Evolutionary conservation across 441 rosid genomes (phyloP).

Genomic region (Daphne laureola): DNA sequence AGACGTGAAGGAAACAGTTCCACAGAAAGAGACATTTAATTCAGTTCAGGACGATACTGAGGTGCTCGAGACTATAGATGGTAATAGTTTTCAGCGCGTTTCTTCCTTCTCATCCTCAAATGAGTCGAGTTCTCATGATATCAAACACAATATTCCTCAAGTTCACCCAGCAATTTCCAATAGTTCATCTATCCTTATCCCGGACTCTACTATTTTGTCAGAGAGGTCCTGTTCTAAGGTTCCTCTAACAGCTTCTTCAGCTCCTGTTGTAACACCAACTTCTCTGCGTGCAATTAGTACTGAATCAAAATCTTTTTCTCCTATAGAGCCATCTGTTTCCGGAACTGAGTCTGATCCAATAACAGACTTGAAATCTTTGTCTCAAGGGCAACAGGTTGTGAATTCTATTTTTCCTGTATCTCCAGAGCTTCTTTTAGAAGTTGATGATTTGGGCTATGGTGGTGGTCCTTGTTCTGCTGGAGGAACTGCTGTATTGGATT

Average conservation of each 20-base stretch:
- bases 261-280: conserved; percentile 70
- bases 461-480: conserved; percentile 99
- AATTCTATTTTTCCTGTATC: conserved; percentile 47
- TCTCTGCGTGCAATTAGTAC: conserved; percentile 53
- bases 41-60: conserved; percentile 32
- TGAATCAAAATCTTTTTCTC: conserved; percentile 56
- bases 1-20: conserved; percentile 28
- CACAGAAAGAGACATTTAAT: conserved; percentile 38
- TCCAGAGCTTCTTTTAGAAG: conserved; percentile 67
- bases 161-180: conserved; percentile 47
- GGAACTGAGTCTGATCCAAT: conserved; percentile 60
- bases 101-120: conserved; percentile 46
- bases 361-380: conserved; percentile 49
- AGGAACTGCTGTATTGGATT: conserved; percentile 89
- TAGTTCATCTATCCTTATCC: conserved; percentile 46
- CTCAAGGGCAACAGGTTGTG: conserved; percentile 46
- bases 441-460: conserved; percentile 87
- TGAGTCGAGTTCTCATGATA: conserved; percentile 31
- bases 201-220: conserved; percentile 70
- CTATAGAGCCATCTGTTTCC: conserved; percentile 57
- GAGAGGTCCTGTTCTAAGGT: conserved; percentile 62
- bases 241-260: conserved; percentile 41
- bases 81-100: conserved; percentile 36
- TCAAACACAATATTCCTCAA: conserved; percentile 27
- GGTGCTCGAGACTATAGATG: conserved; percentile 35